Base-by-base conservation (phyloP, 2,329 filamentous ascomycete genomes). In the Claviceps sp. region DNA sequence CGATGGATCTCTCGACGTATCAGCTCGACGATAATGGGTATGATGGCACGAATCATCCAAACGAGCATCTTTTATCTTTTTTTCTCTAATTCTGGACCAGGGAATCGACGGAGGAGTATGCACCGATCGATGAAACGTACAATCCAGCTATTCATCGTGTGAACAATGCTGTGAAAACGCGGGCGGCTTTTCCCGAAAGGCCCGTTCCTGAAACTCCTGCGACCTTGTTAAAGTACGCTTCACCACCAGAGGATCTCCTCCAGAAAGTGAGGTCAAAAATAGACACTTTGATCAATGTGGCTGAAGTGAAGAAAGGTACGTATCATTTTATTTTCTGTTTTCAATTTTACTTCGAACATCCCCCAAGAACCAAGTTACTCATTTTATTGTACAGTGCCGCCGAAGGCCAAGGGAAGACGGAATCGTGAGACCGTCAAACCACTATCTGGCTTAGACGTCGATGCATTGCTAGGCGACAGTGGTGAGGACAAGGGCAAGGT, bases 61-160 rank as follows among this genome's bases (percentile, higher is more conserved):
- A 34, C 11, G 9, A 34, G 29, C 29, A 34, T 34, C 29, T 3
- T 11, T 34, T 34, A 11, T 34, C 29, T 34, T 34, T 34, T 11
- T 11, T 13, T 3, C 34, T 29, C 54, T 57, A 42, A 57, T 17
- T 1, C 8, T n/a, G 17, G 17, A 26, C 1, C 44, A 73, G 68
- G n/a, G 66, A 72, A 34, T 66, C 67, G 2, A 61, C 69, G 1
- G 88, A 96, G 1, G 88, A 96, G 61, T 91, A 87, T 54, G 82
- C 86, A 43, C 72, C 82, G 0, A 78, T 91, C 47, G 87, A 95
- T 42, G 88, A 95, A 47, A 83, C 83, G 1, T 97, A 82, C 64
- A 89, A 88, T 23, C 89, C 91, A 4, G 71, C 86, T 4, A 77
- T 97, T n/a, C 91, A 97, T 66, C 84, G 89, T 36, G 79, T 97